Evolutionary conservation across 768 basidiomycete species (phyloP).

Genomic region (Mycena leptocephala): DNA sequence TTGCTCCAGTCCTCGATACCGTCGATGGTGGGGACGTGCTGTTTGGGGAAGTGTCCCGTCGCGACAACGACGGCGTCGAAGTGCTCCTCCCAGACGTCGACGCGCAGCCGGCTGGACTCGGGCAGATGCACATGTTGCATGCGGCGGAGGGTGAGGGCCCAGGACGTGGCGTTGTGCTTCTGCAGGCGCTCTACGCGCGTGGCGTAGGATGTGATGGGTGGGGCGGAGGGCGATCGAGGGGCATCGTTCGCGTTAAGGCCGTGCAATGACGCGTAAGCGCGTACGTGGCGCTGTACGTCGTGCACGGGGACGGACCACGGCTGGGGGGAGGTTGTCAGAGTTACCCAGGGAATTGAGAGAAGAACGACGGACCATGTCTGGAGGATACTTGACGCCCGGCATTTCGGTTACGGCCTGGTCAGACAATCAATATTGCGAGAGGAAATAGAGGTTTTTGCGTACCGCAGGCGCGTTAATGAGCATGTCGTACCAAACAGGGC

Average conservation of each 20-base stretch:
- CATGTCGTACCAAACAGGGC: slow-evolving; percentile 36
- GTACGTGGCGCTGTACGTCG: slow-evolving; percentile 43
- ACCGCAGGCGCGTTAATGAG: slow-evolving; percentile 38
- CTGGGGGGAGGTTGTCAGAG: background rate
- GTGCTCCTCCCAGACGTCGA: slow-evolving; percentile 42
- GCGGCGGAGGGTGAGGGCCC: slow-evolving; percentile 40
- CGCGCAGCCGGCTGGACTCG: slow-evolving; percentile 32
- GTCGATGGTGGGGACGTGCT: slow-evolving; percentile 47
- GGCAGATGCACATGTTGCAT: slow-evolving; percentile 27
- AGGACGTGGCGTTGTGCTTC: slow-evolving; percentile 40
- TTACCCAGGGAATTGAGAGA: background rate
- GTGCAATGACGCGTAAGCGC: slow-evolving; percentile 48
- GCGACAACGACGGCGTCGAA: slow-evolving; percentile 53
- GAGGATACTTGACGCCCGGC: slow-evolving; percentile 29
- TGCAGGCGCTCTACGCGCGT: slow-evolving; percentile 55
- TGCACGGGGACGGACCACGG: slow-evolving; percentile 36
- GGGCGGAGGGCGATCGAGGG: slow-evolving; percentile 2
- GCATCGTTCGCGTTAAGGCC: slow-evolving; percentile 50
- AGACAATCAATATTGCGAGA: background rate
- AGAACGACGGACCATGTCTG: slow-evolving; percentile 18
- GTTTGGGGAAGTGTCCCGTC: slow-evolving; percentile 44
- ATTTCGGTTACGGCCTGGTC: slow-evolving; percentile 23
- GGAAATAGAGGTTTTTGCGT: background rate
- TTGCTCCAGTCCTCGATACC: slow-evolving; percentile 46
- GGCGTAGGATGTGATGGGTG: slow-evolving; percentile 45